A percentile compares a stretch with the other conserved stretches of the same genome.
Conservation (phyloP, 2,329 filamentous ascomycete species). For the Apiospora malaysiana region DNA sequence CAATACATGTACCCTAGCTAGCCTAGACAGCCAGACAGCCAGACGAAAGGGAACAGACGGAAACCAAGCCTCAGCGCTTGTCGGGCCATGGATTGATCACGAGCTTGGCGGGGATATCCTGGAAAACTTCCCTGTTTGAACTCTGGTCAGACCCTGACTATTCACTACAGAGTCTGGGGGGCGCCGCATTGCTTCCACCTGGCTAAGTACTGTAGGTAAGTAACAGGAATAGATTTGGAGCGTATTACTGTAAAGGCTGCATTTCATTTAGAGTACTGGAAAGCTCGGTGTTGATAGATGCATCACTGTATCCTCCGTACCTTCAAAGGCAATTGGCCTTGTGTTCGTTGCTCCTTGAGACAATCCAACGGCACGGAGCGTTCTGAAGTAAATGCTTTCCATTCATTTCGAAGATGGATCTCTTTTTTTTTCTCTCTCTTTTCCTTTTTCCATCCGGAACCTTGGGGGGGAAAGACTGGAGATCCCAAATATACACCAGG, state of each 20-base stretch:
- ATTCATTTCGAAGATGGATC: not conserved
- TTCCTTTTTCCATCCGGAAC: not conserved
- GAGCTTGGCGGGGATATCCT: constrained; percentile 12
- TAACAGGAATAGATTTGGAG: constrained; percentile 10
- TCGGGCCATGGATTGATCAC: constrained; percentile 8
- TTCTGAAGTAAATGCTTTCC: not conserved
- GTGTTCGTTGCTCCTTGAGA: not conserved
- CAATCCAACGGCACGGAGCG: not conserved
- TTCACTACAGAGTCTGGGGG: not conserved
- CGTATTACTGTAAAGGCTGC: not conserved
- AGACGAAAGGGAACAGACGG: no score
- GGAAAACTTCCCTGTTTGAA: not conserved
- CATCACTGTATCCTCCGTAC: no score
- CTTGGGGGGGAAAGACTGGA: not conserved
- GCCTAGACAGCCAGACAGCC: no score
- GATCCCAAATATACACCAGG: not conserved
- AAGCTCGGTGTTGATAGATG: no score
- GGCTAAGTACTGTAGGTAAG: not conserved
- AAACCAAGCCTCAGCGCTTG: constrained; percentile 11
- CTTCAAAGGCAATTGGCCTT: no score
- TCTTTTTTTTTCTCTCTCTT: not conserved
- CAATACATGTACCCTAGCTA: no score
- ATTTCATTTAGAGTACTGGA: not conserved
- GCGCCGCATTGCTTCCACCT: not conserved
- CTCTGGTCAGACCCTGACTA: not conserved